Evolutionary conservation across 768 basidiomycete species (phyloP), one percentile per base, ranked within the genome.

Genomic region (Boletus subcaerulescens): DNA sequence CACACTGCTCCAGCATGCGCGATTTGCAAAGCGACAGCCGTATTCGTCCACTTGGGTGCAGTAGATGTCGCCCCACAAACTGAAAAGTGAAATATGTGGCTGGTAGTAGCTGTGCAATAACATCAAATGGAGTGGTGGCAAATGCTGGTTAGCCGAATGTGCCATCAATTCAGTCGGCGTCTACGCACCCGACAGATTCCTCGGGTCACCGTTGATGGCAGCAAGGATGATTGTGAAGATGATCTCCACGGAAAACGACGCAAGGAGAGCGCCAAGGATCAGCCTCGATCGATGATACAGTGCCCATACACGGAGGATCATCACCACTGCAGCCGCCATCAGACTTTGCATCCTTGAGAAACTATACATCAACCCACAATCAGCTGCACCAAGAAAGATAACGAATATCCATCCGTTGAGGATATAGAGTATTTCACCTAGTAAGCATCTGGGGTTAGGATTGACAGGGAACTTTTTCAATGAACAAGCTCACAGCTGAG

Each of bases 281-380:
- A 54, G 18, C 24, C 8, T 49, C 4, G 56, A 53, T n/a, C 46
- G 32, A 24, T 26, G 36, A 17, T 56, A 53, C 39, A 53, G 35
- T 26, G 36, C 32, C 52, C 52, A 53, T 10, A 53, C 9, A 13
- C 52, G 45, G 17, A 50, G 26, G 20, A 50, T 57, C 57, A 50
- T 47, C 9, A 48, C 13, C 1, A 41, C 57, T 58, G n/a, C 10
- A 18, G 26, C 29, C 17, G 12, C 9, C 32, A 41, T 49, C 29
- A 13, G 33, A 9, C 7, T 32, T 24, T 29, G 8, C 12, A 13
- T 17, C 31, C 26, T n/a, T 17, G 8, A 17, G 20, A 20, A 2
- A 29, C 29, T n/a, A 2, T 2, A n/a, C 35, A 8, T 2, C 18
- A 48, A 57, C 56, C 29, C 17, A 57, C 56, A 18, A 17, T 55